Conservation (phyloP, 169 alveolate species). For the Plasmodium ovale region DNA sequence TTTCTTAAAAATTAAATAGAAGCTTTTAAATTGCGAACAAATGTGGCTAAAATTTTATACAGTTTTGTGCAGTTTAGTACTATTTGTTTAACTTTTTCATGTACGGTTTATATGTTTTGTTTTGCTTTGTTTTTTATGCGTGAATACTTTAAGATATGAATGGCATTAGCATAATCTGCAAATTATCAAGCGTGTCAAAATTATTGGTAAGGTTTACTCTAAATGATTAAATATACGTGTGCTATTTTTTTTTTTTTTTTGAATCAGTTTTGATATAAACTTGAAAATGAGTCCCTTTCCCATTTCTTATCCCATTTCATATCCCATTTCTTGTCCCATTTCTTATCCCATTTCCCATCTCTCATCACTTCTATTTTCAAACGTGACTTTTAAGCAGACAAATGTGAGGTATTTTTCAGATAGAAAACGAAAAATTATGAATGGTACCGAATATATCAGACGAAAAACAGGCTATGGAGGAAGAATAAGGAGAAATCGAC, state of each 20-base stretch:
- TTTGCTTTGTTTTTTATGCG: background rate
- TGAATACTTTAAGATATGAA: constrained; percentile 19
- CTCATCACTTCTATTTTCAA: too few species aligned
- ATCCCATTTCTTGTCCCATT: background rate
- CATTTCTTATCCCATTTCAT: background rate
- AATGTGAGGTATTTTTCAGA: constrained; percentile 80
- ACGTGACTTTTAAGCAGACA: constrained; percentile 21
- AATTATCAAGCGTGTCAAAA: constrained; percentile 26
- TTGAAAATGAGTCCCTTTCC: background rate
- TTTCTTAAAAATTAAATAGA: too few species aligned
- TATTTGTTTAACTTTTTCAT: background rate
- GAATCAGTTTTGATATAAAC: background rate
- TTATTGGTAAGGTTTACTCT: constrained; percentile 57
- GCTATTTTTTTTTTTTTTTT: background rate
- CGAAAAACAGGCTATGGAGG: constrained; percentile 88
- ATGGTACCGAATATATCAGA: constrained; percentile 86
- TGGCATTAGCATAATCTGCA: constrained; percentile 14
- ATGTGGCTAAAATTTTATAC: constrained; percentile 1
- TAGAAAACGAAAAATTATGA: constrained; percentile 83
- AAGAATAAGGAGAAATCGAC: constrained; percentile 81
- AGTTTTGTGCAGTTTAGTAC: background rate
- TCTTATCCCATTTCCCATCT: constrained; percentile 5
- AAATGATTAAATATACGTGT: background rate
- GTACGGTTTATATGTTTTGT: too few species aligned
- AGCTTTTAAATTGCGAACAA: too few species aligned